Conservation (phyloP, 1,284 basidiomycete genomes). For the Ceratobasidium sp. region DNA sequence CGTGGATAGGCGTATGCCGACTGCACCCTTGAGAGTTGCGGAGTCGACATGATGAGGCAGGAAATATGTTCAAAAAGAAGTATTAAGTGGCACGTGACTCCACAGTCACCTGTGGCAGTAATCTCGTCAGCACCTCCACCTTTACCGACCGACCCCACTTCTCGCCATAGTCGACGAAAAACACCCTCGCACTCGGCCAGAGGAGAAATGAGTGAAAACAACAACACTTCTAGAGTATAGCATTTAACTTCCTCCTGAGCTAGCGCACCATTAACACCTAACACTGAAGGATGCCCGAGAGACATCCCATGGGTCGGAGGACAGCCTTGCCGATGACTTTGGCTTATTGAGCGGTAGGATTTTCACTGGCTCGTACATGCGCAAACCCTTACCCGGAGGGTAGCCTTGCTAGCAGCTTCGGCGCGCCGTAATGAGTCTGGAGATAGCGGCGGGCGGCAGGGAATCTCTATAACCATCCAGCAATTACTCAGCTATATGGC, state of each 20-base stretch:
- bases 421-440: not conserved
- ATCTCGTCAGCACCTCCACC: slow-evolving; percentile 34
- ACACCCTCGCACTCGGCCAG: not conserved
- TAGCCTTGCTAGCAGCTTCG: slow-evolving; percentile 29
- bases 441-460: not conserved
- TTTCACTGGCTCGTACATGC: not conserved
- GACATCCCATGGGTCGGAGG: not conserved
- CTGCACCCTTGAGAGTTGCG: slow-evolving; percentile 25
- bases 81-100: not conserved
- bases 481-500: slow-evolving; percentile 21
- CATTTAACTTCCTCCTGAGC: slow-evolving; percentile 8
- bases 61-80: slow-evolving; percentile 4
- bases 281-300: not conserved
- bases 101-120: slow-evolving; percentile 4
- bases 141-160: not conserved
- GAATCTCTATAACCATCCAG: slow-evolving; percentile 8
- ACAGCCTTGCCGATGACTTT: slow-evolving; percentile 2
- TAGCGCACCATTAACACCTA: not conserved
- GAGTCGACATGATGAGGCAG: slow-evolving; percentile 21
- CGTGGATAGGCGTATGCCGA: slow-evolving; percentile 11
- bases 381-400: not conserved
- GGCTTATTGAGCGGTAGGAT: slow-evolving; percentile 19
- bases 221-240: slow-evolving; percentile 14
- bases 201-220: slow-evolving; percentile 6
- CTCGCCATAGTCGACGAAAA: not conserved